A percentile compares a stretch with the other conserved stretches of the same genome.
phyloP scores from a whole-genome alignment of 176 grass and related monocot species.

The Olyra latifolia region DNA sequence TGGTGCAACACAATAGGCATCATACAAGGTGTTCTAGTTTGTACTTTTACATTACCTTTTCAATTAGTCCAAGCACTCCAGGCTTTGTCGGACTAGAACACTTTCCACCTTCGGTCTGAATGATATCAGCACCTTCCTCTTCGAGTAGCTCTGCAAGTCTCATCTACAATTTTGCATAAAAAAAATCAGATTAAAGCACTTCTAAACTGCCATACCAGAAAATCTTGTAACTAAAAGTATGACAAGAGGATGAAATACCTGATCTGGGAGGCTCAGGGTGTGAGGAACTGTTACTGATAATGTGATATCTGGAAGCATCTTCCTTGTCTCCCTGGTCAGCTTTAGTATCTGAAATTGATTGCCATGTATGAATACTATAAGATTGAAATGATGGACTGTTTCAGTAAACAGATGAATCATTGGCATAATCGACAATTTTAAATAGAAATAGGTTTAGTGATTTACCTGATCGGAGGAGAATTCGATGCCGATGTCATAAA shows the following conservation, averaged over 20 bases:
- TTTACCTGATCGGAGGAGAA: constrained; percentile 77
- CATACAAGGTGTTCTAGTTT: not conserved
- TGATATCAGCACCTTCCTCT: constrained; percentile 89
- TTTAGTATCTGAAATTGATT: constrained; percentile 73
- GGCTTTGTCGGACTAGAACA: constrained; percentile 73
- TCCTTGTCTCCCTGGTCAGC: constrained; percentile 68
- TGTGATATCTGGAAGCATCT: constrained; percentile 74
- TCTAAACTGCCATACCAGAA: not conserved
- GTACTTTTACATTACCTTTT: constrained; percentile 52
- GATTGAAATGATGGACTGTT: not conserved
- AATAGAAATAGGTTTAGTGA: not conserved
- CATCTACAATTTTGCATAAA: constrained; percentile 41
- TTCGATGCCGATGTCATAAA: constrained; percentile 69
- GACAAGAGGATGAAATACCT: constrained; percentile 51
- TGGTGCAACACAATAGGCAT: not conserved
- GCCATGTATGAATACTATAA: not conserved
- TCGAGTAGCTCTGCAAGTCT: constrained; percentile 84
- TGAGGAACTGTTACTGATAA: constrained; percentile 94
- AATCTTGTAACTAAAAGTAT: not conserved
- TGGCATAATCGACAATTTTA: not conserved
- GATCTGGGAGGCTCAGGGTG: constrained; percentile 83
- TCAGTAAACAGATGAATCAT: not conserved
- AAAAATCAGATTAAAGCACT: not conserved
- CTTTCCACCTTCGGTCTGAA: constrained; percentile 94
- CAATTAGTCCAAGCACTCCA: constrained; percentile 84